Evolutionary conservation across 2,329 filamentous ascomycete genomes (phyloP), one percentile per base, ranked within the genome.

Genomic region (Helotiales sp.): DNA sequence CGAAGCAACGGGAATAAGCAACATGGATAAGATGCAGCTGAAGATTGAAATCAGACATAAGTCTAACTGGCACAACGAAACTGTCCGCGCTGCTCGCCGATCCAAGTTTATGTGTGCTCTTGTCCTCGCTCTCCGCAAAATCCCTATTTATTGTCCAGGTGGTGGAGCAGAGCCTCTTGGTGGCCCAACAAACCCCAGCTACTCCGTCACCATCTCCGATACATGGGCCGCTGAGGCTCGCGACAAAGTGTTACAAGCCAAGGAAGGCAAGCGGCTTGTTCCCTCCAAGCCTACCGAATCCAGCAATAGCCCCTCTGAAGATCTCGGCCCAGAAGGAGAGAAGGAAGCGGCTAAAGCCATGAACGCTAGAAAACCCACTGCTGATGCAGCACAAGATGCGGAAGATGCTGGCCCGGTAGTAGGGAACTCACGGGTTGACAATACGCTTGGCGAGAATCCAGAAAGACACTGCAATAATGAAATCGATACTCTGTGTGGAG

Each of bases 81-180:
- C 87, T 1, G 86, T 97, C 47, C 91, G 94, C 47, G 90, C 90
- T n/a, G 86, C 91, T 6, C 89, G 94, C 62, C 89, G 95, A 68
- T 96, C 92, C 78, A 97, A 97, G 80, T 98, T 99, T 82, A 97
- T 98, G 89, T 97, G 94, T 77, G 96, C 96, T 0, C 83, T 99
- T 66, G 90, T 96, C 4, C 80, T 93, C 8, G 93, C 95, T 3
- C 82, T 97, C 66, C 92, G 93, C 80, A 93, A 91, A 81, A 86
- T 99, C 20, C 95, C 94, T 10, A 95, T 99, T 76, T 86, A 93
- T 73, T 89, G 83, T 22, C 95, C 95, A 64, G 93, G 91, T 47
- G 93, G 91, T 67, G 92, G 89, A 64, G 82, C 81, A 65, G 86
- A 89, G 64, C 71, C 84, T 43, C 80, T 89, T 1, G 89, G 89